A percentile compares a stretch with the other conserved stretches of the same genome.
These are phyloP conservation scores for Camillea tinctor DNA, from an alignment of 2,329 filamentous ascomycete genomes.

Conservation along the genomic window DNA sequence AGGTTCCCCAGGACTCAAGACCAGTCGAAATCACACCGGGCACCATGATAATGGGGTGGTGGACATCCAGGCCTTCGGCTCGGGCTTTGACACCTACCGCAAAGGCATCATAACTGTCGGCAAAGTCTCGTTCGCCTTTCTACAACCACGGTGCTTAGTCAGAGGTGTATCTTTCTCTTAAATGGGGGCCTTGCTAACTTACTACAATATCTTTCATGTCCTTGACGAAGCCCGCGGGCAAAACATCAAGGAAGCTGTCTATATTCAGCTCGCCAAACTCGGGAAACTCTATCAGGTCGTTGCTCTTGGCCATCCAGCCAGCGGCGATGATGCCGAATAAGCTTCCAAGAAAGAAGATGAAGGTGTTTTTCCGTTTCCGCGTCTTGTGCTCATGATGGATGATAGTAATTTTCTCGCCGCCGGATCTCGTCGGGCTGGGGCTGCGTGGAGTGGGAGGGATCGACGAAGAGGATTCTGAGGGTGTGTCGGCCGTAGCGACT, in stretches of 20 bases:
- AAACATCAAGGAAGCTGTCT: constrained; percentile 80
- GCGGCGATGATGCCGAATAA: constrained; percentile 88
- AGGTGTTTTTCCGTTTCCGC: constrained; percentile 72
- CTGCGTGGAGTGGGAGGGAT: constrained; percentile 28
- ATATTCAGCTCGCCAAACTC: constrained; percentile 73
- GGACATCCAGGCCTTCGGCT: constrained; percentile 74
- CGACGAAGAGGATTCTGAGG: constrained; percentile 31
- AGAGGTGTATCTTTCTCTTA: constrained; percentile 2
- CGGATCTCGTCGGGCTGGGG: constrained; percentile 34
- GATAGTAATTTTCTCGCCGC: constrained; percentile 41
- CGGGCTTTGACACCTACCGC: constrained; percentile 82
- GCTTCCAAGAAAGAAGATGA: constrained; percentile 85
- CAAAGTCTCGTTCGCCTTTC: constrained; percentile 79
- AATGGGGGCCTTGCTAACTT: constrained; percentile 34
- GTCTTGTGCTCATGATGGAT: constrained; percentile 46
- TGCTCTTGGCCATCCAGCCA: constrained; percentile 84
- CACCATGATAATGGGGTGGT: constrained; percentile 94
- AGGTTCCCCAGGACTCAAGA: constrained; percentile 93
- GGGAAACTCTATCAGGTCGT: constrained; percentile 82
- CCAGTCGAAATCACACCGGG: constrained; percentile 97
- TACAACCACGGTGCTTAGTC: constrained; percentile 33
- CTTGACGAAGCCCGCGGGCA: constrained; percentile 80
- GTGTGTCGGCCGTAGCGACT: constrained; percentile 25
- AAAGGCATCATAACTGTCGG: constrained; percentile 91
- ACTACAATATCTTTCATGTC: constrained; percentile 86